Evolutionary conservation across 805 yeast genomes (phyloP), one percentile per base, ranked within the genome.

Genomic region (Barnettozyma sucrosica): DNA sequence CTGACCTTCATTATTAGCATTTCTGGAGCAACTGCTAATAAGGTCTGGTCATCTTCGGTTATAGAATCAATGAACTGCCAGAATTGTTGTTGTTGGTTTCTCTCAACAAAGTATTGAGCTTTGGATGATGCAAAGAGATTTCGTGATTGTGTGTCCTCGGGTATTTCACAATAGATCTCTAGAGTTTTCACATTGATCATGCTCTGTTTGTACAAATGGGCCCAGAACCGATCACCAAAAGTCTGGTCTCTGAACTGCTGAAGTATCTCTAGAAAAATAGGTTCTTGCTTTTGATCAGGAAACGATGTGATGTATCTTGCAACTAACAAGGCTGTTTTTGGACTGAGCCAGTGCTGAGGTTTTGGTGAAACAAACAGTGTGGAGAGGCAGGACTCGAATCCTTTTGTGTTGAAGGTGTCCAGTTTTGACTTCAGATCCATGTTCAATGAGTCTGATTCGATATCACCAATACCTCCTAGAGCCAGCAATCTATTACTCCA

Each of bases 401-500:
- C 52, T 21, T 48, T 41, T 7, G 46, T 4, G 33, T 57, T 57
- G 1, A 26, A 10, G 1, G 51, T 16, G 2, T 43, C 20, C 28
- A 57, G 16, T 46, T 53, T 55, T 3, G 54, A 50, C 30, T 47
- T 32, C 5, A 57, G 41, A 28, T 51, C 49, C 5, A 8, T n/a
- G 30, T 57, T 51, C 45, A 57, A 21, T 1, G 34, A 9, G 14
- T 34, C n/a, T 26, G 59, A 55, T 9, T 54, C 47, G 4, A 44
- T 41, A 14, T 47, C 45, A 2, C 55, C 49, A 36, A 56, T 50
- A 19, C 55, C 62, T 11, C 54, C 56, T 13, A 33, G 30, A 1
- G 52, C 28, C 10, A 57, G 43, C 1, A 57, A 36, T 13, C 37
- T 33, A 21, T 55, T 55, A 44, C 45, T 47, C 54, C 58, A 56